Percentiles rank a stretch among this genome's conserved stretches.
Conservation (phyloP, 768 basidiomycete species). For the Boletus pseudopeckii region DNA sequence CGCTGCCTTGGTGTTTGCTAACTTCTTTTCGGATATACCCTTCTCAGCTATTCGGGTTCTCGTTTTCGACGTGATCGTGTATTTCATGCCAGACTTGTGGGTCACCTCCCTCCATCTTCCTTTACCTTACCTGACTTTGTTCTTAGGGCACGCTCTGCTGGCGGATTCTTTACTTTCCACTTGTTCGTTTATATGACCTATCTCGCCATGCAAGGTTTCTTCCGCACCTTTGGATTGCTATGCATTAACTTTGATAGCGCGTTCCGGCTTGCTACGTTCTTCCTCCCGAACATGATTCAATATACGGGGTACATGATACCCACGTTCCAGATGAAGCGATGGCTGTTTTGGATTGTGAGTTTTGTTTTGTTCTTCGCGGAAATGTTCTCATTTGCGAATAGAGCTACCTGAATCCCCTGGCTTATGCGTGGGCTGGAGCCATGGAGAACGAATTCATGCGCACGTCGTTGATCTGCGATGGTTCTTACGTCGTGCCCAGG, state of each 20-base stretch:
- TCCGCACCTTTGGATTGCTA: conserved; percentile 65
- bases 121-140: conserved; percentile 9
- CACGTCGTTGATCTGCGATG: conserved; percentile 61
- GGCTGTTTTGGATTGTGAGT: conserved; percentile 83
- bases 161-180: conserved; percentile 56
- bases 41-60: conserved; percentile 60
- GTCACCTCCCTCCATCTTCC: conserved; percentile 28
- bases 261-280: conserved; percentile 57
- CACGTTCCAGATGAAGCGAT: conserved; percentile 66
- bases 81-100: conserved; percentile 59
- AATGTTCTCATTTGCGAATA: conserved; percentile 8
- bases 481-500: conserved; percentile 60
- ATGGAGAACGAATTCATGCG: conserved; percentile 88
- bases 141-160: conserved; percentile 33
- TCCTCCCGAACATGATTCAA: conserved; percentile 72
- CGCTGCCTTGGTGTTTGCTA: conserved; percentile 60
- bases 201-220: conserved; percentile 80
- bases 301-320: conserved; percentile 73
- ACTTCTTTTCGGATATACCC: conserved; percentile 65
- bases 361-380: not conserved
- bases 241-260: conserved; percentile 53
- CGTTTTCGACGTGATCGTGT: conserved; percentile 62
- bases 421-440: conserved; percentile 70
- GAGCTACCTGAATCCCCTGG: conserved; percentile 79
- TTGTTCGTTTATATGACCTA: conserved; percentile 63